A percentile compares a stretch with the other conserved stretches of the same genome.
Evolutionary conservation across 257 asterid genomes (phyloP).

Genomic region (Przewalskia tangutica): DNA sequence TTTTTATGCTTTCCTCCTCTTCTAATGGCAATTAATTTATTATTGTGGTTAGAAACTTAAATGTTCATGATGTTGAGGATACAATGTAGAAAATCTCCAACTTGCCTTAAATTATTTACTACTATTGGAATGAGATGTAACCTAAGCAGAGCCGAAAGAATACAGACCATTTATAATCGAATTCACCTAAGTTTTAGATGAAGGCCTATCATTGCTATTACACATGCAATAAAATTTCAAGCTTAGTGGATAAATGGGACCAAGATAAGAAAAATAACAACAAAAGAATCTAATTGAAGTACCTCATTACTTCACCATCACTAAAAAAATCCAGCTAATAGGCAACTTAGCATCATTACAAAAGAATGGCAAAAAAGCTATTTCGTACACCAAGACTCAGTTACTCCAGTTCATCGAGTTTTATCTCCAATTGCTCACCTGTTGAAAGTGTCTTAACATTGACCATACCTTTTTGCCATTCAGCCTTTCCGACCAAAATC

Average conservation of each 20-base stretch:
- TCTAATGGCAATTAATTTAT: not conserved
- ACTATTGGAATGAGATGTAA: not conserved
- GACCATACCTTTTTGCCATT: conserved; percentile 92
- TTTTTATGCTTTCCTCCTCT: not conserved
- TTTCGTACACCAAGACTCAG: not conserved
- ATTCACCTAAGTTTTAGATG: not conserved
- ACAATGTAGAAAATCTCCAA: not conserved
- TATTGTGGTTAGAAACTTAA: not conserved
- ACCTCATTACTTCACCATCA: not conserved
- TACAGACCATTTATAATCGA: not conserved
- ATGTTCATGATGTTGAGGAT: not conserved
- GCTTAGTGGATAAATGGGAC: not conserved
- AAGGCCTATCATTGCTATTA: not conserved
- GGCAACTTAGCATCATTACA: not conserved
- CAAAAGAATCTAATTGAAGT: not conserved
- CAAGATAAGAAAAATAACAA: not conserved
- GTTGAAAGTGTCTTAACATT: conserved; percentile 69
- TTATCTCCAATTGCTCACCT: conserved; percentile 64
- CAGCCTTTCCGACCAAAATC: conserved; percentile 68
- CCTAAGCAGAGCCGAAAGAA: not conserved
- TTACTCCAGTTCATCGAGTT: conserved; percentile 57
- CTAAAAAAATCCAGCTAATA: not conserved
- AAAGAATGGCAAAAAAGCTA: not conserved
- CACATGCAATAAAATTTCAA: not conserved
- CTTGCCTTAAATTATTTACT: not conserved